phyloP scores from a whole-genome alignment of 78 protist genomes.

The Corallochytrium limacisporum region DNA sequence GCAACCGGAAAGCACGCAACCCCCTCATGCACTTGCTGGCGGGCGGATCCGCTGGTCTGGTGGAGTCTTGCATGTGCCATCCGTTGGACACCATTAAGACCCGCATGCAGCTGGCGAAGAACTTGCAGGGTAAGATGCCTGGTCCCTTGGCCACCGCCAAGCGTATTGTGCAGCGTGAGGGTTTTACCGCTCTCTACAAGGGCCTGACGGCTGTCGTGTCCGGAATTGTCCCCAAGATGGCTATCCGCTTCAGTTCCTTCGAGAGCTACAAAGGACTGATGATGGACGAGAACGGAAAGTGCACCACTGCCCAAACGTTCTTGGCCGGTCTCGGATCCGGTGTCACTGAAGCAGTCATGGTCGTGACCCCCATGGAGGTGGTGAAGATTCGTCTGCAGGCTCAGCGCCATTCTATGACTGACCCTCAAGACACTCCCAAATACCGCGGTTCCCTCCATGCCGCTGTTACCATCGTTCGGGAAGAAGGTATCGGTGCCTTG shows the following conservation, averaged over 20 bases:
- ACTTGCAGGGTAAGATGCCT: neutral
- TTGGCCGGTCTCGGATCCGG: conserved; percentile 11
- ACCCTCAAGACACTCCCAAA: conserved; percentile 11
- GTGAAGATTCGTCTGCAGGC: conserved; percentile 14
- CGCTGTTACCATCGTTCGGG: conserved; percentile 3
- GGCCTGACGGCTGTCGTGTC: conserved; percentile 3
- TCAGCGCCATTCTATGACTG: conserved; percentile 17
- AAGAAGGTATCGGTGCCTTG: conserved; percentile 3
- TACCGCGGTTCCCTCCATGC: conserved; percentile 8
- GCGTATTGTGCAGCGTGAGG: conserved; percentile 6
- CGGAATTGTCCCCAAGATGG: conserved; percentile 21
- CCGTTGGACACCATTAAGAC: conserved; percentile 34
- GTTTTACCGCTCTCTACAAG: conserved; percentile 2
- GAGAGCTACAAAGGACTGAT: conserved; percentile 1
- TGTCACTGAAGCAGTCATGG: conserved; percentile 12
- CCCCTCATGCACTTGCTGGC: conserved; percentile 6
- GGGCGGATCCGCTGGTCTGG: conserved; percentile 25
- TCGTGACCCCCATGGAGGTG: conserved; percentile 24
- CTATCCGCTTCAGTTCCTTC: conserved; percentile 16
- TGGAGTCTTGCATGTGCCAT: conserved; percentile 23
- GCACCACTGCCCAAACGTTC: conserved; percentile 1
- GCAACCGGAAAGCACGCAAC: too few relatives aligned
- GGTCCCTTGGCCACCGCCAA: conserved; percentile 3
- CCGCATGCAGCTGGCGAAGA: conserved; percentile 15
- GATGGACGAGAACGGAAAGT: neutral